Evolutionary conservation across 2,329 filamentous ascomycete genomes (phyloP).

Genomic region (Venturia asperata): DNA sequence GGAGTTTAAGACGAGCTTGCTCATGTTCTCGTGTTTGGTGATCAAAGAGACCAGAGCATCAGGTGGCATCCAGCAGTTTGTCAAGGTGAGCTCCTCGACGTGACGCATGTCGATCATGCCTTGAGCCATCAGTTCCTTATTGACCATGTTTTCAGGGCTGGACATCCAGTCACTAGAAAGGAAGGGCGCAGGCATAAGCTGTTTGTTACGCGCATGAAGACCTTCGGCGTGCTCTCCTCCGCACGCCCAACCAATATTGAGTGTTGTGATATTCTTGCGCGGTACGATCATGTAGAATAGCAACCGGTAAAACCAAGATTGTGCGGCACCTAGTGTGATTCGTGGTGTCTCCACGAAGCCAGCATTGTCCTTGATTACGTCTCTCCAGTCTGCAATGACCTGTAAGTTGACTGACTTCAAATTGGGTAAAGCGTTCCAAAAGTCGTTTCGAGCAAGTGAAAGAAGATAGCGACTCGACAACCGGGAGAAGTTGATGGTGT

Average conservation of each 20-base stretch:
- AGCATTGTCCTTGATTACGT: conserved; percentile 47
- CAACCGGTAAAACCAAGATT: conserved; percentile 46
- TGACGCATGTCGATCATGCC: conserved; percentile 48
- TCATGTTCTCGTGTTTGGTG: conserved; percentile 43
- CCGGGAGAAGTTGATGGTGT: conserved; percentile 56
- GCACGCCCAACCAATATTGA: conserved; percentile 60
- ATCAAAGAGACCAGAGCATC: conserved; percentile 49
- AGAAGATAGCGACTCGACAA: conserved; percentile 56
- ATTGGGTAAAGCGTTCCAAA: conserved; percentile 54
- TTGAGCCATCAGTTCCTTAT: conserved; percentile 20
- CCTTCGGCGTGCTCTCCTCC: conserved; percentile 62
- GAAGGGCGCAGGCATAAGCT: conserved; percentile 57
- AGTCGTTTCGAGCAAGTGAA: conserved; percentile 49
- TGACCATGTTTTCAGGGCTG: conserved; percentile 18
- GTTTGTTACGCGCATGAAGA: conserved; percentile 53
- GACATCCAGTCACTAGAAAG: conserved; percentile 30
- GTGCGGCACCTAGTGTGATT: conserved; percentile 47
- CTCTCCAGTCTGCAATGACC: conserved; percentile 61
- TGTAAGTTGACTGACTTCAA: conserved; percentile 51
- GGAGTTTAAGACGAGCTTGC: conserved; percentile 53
- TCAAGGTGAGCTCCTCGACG: conserved; percentile 53
- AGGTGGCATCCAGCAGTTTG: conserved; percentile 63
- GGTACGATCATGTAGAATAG: conserved; percentile 45
- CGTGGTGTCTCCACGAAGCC: conserved; percentile 44
- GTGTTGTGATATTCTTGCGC: conserved; percentile 46